Percentiles rank a stretch among this genome's conserved stretches.
Evolutionary conservation across 2,329 filamentous ascomycete species (phyloP).

Genomic region (Alternaria burnsii): DNA sequence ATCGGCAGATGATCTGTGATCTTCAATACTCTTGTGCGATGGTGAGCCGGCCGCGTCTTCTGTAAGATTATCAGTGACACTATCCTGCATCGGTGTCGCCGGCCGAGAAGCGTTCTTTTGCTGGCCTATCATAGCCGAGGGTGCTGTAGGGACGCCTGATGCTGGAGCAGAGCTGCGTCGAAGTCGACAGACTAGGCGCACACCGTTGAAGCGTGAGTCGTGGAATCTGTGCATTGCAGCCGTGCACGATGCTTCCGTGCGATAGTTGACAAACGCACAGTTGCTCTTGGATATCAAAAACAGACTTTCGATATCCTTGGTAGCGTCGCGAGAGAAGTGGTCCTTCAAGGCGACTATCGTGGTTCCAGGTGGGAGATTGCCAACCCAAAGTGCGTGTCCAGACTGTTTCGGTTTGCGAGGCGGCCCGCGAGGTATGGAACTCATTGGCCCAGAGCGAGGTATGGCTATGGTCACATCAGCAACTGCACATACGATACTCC

Average conservation of each 20-base stretch:
- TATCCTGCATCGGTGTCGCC: constrained; percentile 32
- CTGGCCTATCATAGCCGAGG: constrained; percentile 56
- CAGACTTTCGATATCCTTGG: constrained; percentile 80
- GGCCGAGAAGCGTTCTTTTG: constrained; percentile 36
- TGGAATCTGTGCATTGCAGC: constrained; percentile 85
- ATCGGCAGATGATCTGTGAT: constrained; percentile 11
- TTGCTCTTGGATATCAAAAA: constrained; percentile 98
- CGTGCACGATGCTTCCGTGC: constrained; percentile 77
- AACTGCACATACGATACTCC: neutral
- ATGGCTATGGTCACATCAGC: constrained; percentile 25
- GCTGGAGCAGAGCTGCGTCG: constrained; percentile 64
- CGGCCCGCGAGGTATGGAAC: constrained; percentile 65
- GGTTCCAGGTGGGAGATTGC: constrained; percentile 86
- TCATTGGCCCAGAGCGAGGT: constrained; percentile 33
- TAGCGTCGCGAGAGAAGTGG: constrained; percentile 83
- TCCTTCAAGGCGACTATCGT: constrained; percentile 86
- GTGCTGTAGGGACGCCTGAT: constrained; percentile 63
- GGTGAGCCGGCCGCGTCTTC: constrained; percentile 21
- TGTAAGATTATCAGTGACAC: constrained; percentile 16
- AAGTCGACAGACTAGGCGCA: constrained; percentile 84
- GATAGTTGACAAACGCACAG: constrained; percentile 96
- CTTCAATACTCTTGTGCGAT: constrained; percentile 21
- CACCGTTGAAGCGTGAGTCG: constrained; percentile 87
- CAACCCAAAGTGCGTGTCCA: constrained; percentile 95
- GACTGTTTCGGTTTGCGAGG: constrained; percentile 72